Percentiles rank a stretch among this genome's conserved stretches.
phyloP scores from a whole-genome alignment of 2,329 filamentous ascomycete species.

The Ustilaginoidea virens region DNA sequence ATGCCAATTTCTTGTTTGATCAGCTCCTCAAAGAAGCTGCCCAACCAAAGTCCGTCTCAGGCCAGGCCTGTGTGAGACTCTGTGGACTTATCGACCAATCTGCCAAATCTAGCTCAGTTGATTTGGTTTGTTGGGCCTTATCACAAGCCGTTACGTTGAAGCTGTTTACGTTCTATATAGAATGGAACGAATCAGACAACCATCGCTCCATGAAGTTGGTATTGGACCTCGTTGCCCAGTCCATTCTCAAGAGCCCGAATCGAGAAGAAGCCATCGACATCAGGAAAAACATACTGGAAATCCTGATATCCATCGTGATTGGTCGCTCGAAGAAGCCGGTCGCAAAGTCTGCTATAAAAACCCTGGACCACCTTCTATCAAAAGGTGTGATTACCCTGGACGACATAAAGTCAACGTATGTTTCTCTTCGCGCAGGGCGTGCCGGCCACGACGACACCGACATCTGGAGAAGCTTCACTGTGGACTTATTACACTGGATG shows the following conservation, averaged over 20 bases:
- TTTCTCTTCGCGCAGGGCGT: slow-evolving; percentile 17
- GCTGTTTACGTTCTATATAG: slow-evolving; percentile 47
- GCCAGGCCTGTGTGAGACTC: slow-evolving; percentile 40
- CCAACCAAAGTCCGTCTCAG: slow-evolving; percentile 38
- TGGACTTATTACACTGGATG: slow-evolving; percentile 39
- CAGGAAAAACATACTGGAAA: slow-evolving; percentile 31
- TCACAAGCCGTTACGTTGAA: slow-evolving; percentile 28
- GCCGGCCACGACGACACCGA: slow-evolving; percentile 6
- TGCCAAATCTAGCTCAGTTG: slow-evolving; percentile 29
- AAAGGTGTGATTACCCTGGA: slow-evolving; percentile 39
- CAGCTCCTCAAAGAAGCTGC: slow-evolving; percentile 32
- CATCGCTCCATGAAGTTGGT: slow-evolving; percentile 48
- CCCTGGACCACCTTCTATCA: slow-evolving; percentile 47
- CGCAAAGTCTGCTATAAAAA: slow-evolving; percentile 55
- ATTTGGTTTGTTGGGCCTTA: slow-evolving; percentile 34
- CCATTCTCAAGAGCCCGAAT: slow-evolving; percentile 34
- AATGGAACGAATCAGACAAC: slow-evolving; percentile 52
- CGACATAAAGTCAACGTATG: slow-evolving; percentile 29
- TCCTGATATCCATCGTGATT: slow-evolving; percentile 42
- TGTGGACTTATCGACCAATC: slow-evolving; percentile 48
- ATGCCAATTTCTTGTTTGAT: slow-evolving; percentile 27
- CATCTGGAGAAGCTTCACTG: slow-evolving; percentile 35
- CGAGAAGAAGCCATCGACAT: slow-evolving; percentile 19
- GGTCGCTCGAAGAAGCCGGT: slow-evolving; percentile 45
- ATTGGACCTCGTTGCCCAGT: slow-evolving; percentile 38